Evolutionary conservation across 2,329 filamentous ascomycete species (phyloP), one percentile per base, ranked within the genome.

Genomic region (Penicillium sp.): DNA sequence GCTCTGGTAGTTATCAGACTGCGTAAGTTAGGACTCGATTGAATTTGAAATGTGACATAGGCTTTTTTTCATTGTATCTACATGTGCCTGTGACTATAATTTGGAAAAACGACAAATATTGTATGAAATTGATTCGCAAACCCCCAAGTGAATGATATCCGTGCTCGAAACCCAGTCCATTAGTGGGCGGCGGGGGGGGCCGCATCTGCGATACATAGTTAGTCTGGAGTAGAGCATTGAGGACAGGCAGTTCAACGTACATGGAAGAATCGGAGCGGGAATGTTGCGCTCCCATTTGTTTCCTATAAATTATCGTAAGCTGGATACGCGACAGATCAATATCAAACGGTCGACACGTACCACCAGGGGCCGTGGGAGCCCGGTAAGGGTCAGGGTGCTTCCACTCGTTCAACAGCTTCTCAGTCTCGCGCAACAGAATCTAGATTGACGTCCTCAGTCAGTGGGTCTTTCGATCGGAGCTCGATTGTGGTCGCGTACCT

Each of bases 201-300:
- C 49, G 71, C 71, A 58, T 73, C 71, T 73, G 54, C 22, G 49
- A 4, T 3, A 42, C 10, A 28, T 24, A 17, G 44, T 61, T 58
- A 64, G 66, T 50, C 65, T 57, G 19, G 35, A 28, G 9, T 42
- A 28, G 22, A 15, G 13, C 17, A n/a, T 24, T 7, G n/a, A 35
- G 24, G 24, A 30, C 22, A 15, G 9, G 45, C 37, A 33, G n/a
- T 37, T 35, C n/a, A 47, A 86, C 92, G 85, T 82, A 97, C 94
- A 89, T 66, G 92, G 90, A 61, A 96, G 83, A 69, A 89, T 88
- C 37, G 89, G 93, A 61, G 87, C 86, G 37, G 92, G 91, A 58
- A 98, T 78, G 79, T 99, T 99, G 77, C 95, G 87, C 82, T 98
- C 95, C 80, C 91, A 98, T 85, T 98, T 98, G 67, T 92, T 97